phyloP scores from a whole-genome alignment of 768 basidiomycete species.

The Lactifluus volemus region DNA sequence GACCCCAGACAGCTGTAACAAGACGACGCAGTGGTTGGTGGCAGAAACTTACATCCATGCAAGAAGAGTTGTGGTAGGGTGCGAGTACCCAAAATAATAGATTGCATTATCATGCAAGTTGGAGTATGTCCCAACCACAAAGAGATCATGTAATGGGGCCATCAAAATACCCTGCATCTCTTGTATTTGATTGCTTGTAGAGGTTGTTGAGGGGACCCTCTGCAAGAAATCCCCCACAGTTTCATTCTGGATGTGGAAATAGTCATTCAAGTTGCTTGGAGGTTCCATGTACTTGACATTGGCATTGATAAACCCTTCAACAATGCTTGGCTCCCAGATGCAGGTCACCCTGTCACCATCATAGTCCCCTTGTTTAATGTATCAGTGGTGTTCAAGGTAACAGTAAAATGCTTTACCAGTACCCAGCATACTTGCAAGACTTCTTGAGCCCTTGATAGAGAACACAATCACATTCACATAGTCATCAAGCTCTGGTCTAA shows the following conservation, averaged over 20 bases:
- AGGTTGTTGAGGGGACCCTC: constrained; percentile 20
- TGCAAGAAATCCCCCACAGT: constrained; percentile 36
- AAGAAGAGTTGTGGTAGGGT: constrained; percentile 40
- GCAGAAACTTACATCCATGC: constrained; percentile 41
- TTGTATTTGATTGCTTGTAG: constrained; percentile 25
- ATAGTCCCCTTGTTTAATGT: constrained; percentile 44
- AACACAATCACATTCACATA: constrained; percentile 48
- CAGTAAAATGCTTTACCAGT: constrained; percentile 37
- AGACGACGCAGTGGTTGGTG: neutral
- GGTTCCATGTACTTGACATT: constrained; percentile 38
- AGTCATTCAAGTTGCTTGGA: constrained; percentile 34
- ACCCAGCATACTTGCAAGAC: constrained; percentile 53
- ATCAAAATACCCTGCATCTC: constrained; percentile 44
- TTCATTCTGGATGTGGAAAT: constrained; percentile 38
- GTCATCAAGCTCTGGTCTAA: constrained; percentile 37
- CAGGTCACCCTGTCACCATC: constrained; percentile 57
- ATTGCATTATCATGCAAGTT: constrained; percentile 47
- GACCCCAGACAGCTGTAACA: neutral
- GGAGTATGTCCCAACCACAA: constrained; percentile 43
- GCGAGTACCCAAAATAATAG: constrained; percentile 43
- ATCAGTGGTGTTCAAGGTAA: neutral
- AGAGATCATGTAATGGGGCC: constrained; percentile 36
- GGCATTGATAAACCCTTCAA: constrained; percentile 47
- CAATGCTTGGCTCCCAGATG: constrained; percentile 51
- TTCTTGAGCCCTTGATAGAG: constrained; percentile 30